phyloP scores from a whole-genome alignment of 164 flowering plant species.

The Stephania cephalantha region DNA sequence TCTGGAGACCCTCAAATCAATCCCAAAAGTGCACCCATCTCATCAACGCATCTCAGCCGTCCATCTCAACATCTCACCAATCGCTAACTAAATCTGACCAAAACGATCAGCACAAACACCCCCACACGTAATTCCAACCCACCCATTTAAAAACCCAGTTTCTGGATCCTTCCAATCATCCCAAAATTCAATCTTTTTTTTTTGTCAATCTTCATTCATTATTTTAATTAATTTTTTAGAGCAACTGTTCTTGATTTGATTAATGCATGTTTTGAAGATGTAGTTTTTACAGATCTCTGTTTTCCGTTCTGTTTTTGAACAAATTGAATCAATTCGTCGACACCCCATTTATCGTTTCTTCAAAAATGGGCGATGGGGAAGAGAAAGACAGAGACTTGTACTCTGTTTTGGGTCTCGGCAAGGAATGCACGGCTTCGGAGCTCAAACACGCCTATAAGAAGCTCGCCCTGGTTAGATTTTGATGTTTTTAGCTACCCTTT shows the following conservation, averaged over 20 bases:
- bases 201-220: not conserved
- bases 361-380: slow-evolving; percentile 42
- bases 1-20: not conserved
- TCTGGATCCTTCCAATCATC: not conserved
- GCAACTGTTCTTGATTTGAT: slow-evolving; percentile 11
- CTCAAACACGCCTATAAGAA: slow-evolving; percentile 74
- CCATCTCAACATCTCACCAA: not conserved
- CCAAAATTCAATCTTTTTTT: not conserved
- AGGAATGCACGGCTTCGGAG: slow-evolving; percentile 65
- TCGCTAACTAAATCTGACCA: no score
- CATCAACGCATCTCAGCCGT: not conserved
- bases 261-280: slow-evolving; percentile 11
- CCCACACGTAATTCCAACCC: not conserved
- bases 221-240: not conserved
- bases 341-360: not conserved
- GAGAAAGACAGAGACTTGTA: slow-evolving; percentile 53
- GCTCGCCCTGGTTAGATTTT: slow-evolving; percentile 72
- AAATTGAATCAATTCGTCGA: not conserved
- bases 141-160: not conserved
- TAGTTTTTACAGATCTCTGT: not conserved
- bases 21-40: not conserved
- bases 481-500: not conserved
- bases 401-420: slow-evolving; percentile 65
- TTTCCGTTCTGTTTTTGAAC: not conserved
- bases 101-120: not conserved